Evolutionary conservation across 2,329 filamentous ascomycete species (phyloP), one percentile per base, ranked within the genome.

Genomic region (Madurella fahalii): DNA sequence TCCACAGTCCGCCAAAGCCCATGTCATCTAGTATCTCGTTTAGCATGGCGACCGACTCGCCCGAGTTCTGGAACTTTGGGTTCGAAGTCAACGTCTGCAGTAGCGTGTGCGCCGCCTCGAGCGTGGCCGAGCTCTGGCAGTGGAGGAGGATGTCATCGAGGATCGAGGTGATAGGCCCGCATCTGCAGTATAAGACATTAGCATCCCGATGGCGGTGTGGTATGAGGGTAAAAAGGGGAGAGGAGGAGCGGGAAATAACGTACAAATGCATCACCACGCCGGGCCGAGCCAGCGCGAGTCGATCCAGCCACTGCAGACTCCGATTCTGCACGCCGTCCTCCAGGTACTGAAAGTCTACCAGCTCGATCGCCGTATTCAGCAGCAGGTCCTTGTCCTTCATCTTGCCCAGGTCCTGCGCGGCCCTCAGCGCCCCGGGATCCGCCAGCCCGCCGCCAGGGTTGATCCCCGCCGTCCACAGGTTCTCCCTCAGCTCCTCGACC

Each of bases 321-420:
- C 82, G 75, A 42, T 79, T 77, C 65, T 87, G 84, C 16, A 84
- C 75, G 1, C 74, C 72, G 53, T 87, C 83, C 54, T 87, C 84
- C 8, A 86, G 71, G 54, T 80, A 80, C 53, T 81, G 78, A 63
- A 88, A 87, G 64, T 88, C 85, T 9, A 87, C 79, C 41, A 87
- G 72, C 63, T 81, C 78, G 52, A 87, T 83, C 1, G 81, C 82
- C 2, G 81, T 81, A 57, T 81, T 83, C 5, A 87, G 73, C 15
- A 88, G 68, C 12, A 87, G 65, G 56, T 86, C 82, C 59, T 81
- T 79, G 58, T 87, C 83, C 50, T 77, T 78, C 62, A 85, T 74
- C 5, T 65, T 57, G 7, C 70, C 66, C 9, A 81, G 63, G 57
- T 78, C 72, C 40, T 76, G 72, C 43, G 77, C 64, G 40, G 70